Base-by-base conservation (phyloP, 2,329 filamentous ascomycete species). In the Incumbomyces lentus region DNA sequence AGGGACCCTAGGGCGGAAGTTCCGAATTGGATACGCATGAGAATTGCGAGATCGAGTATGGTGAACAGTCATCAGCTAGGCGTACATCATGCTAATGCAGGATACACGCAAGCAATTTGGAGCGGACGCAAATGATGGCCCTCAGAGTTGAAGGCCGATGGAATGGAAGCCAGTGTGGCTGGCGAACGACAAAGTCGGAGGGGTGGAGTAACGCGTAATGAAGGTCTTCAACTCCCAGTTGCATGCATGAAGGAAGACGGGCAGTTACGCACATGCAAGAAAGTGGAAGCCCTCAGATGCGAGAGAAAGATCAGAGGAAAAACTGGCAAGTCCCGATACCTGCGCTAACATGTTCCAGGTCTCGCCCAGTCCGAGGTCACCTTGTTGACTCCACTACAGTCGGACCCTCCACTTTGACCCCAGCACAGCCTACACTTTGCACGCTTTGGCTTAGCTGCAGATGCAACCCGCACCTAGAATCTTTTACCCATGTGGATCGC, bases 1-100 rank as follows among this genome's bases (percentile, higher is more conserved):
- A 40, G 34, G 41, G 29, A 5, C 37, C 44, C 19, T 33, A 43
- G 44, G 40, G 47, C 51, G 51, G 51, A 46, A 49, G 43, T 48
- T 44, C 47, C 52, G 52, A 52, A 44, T 47, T 41, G 47, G 30
- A 43, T 36, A 40, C 32, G 31, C 39, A 43, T 36, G 29, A 45
- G 30, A 10, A 19, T 38, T 17, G 19, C 43, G 41, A 41, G 33
- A 44, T 38, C 35, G 30, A 19, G 18, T 29, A 35, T 16, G 19
- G 32, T 12, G 44, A 40, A 18, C 37, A 35, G 38, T 32, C 40
- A 50, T 50, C 39, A 40, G 40, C 42, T 36, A 18, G 30, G 31
- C 14, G 33, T 39, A 12, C 17, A 19, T 40, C 34, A 44, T 17
- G 41, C 40, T 41, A 44, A 35, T 44, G 48, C 38, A 40, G 3